Evolutionary conservation across 495 filamentous ascomycete genomes (phyloP).

Genomic region (Aspergillus bertholletiae): DNA sequence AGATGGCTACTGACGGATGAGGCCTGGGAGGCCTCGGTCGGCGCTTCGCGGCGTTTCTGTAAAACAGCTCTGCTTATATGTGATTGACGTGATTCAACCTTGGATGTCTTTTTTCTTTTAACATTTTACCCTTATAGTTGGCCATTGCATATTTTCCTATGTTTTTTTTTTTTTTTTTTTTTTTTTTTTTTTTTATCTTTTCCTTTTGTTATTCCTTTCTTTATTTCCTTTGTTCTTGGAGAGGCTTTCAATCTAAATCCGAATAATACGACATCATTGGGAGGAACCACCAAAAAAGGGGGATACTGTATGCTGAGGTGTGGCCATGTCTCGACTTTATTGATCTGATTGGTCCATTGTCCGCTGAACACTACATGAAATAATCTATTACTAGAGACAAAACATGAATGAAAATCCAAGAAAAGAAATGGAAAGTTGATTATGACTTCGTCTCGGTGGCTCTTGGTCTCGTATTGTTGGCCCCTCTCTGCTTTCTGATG

Average conservation of each 20-base stretch:
- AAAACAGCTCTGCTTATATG: conserved; percentile 22
- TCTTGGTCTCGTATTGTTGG: neutral
- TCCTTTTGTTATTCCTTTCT: conserved; percentile 4
- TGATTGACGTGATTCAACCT: conserved; percentile 6
- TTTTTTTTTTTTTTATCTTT: neutral
- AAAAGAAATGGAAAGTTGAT: neutral
- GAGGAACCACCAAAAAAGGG: conserved; percentile 11
- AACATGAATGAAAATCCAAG: conserved; percentile 6
- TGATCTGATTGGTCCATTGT: conserved; percentile 17
- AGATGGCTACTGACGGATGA: conserved; percentile 19
- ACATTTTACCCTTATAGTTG: conserved; percentile 16
- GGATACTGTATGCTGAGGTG: conserved; percentile 18
- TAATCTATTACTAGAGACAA: conserved; percentile 16
- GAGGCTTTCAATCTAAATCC: conserved; percentile 12
- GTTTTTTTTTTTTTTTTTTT: conserved; percentile 7
- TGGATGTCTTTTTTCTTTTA: conserved; percentile 28
- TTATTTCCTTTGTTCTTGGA: conserved; percentile 6
- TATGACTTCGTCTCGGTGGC: neutral
- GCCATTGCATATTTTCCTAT: conserved; percentile 4
- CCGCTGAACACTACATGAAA: conserved; percentile 11
- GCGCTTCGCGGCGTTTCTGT: conserved; percentile 35
- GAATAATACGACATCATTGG: conserved; percentile 18
- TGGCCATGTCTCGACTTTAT: conserved; percentile 3
- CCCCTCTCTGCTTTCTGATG: neutral
- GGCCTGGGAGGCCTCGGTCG: conserved; percentile 18